Conservation (phyloP, 2,329 filamentous ascomycete species). For the Aspergillus sp. region DNA sequence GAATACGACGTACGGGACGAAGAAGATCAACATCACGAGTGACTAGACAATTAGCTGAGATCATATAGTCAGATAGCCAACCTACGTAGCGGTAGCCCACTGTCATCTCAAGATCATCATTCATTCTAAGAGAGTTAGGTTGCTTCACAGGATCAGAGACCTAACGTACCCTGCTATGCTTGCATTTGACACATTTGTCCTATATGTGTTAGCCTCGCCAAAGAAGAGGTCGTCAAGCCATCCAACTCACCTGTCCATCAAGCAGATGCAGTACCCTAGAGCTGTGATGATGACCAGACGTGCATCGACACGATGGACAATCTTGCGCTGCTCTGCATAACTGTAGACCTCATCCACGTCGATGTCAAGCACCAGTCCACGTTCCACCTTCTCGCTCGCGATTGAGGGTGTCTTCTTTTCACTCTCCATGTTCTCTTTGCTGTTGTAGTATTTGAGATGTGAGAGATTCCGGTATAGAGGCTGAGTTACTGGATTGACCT, state of each 20-base stretch:
- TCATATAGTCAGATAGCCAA: not conserved
- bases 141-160: conserved; percentile 19
- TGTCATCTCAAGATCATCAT: not conserved
- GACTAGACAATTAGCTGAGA: conserved; percentile 18
- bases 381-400: not conserved
- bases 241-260: conserved; percentile 64
- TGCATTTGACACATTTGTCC: conserved; percentile 77
- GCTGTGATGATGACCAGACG: not conserved
- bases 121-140: not conserved
- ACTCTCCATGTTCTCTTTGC: not conserved
- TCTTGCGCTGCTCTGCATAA: not conserved
- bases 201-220: conserved; percentile 17
- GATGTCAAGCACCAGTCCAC: not conserved
- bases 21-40: conserved; percentile 31
- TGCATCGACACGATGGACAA: not conserved
- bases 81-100: conserved; percentile 19
- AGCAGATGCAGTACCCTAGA: conserved; percentile 55
- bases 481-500: not conserved
- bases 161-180: conserved; percentile 58
- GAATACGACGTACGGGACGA: conserved; percentile 32
- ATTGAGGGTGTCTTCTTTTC: not conserved
- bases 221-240: not conserved
- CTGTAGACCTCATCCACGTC: not conserved
- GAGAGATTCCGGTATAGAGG: not conserved
- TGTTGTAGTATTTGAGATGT: not conserved